A percentile compares a stretch with the other conserved stretches of the same genome.
Conservation (phyloP, 2,329 filamentous ascomycete species). For the Neoarthrinium moseri region DNA sequence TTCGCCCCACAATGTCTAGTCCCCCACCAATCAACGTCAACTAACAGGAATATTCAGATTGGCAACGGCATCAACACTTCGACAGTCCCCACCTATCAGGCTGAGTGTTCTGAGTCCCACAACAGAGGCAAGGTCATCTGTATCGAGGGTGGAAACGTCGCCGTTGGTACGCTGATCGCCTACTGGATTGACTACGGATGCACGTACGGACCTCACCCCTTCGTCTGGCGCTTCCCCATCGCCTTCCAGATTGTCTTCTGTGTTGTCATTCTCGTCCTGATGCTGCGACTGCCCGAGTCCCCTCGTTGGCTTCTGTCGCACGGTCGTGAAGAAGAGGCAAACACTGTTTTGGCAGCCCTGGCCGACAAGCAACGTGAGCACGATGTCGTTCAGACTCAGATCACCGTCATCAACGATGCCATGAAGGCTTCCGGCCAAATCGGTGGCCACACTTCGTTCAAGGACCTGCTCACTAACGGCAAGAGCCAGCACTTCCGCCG, state of each 20-base stretch:
- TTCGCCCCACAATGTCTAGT: not conserved
- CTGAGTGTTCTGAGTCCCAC: slow-evolving; percentile 39
- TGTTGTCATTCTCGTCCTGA: slow-evolving; percentile 36
- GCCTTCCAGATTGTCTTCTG: slow-evolving; percentile 44
- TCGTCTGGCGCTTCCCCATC: slow-evolving; percentile 38
- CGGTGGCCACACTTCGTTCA: slow-evolving; percentile 26
- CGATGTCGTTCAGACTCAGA: slow-evolving; percentile 41
- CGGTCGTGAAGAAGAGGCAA: slow-evolving; percentile 49
- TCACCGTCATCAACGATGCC: slow-evolving; percentile 38
- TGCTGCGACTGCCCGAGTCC: slow-evolving; percentile 49
- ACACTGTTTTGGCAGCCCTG: slow-evolving; percentile 49
- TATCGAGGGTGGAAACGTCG: slow-evolving; percentile 46
- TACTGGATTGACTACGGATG: slow-evolving; percentile 42
- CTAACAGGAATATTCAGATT: slow-evolving; percentile 19
- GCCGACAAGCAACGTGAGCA: slow-evolving; percentile 49
- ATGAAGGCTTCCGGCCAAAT: slow-evolving; percentile 28
- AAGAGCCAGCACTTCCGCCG: slow-evolving; percentile 64
- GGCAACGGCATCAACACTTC: slow-evolving; percentile 45
- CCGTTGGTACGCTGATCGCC: slow-evolving; percentile 40
- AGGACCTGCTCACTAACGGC: slow-evolving; percentile 56
- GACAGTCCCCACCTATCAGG: slow-evolving; percentile 35
- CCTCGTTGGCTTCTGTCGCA: slow-evolving; percentile 48
- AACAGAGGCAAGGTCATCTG: slow-evolving; percentile 62
- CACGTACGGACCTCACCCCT: slow-evolving; percentile 28
- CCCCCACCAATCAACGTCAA: not conserved